A percentile compares a stretch with the other conserved stretches of the same genome.
phyloP scores from a whole-genome alignment of 352 stramenopile species.

The Phytophthora fragariae region DNA sequence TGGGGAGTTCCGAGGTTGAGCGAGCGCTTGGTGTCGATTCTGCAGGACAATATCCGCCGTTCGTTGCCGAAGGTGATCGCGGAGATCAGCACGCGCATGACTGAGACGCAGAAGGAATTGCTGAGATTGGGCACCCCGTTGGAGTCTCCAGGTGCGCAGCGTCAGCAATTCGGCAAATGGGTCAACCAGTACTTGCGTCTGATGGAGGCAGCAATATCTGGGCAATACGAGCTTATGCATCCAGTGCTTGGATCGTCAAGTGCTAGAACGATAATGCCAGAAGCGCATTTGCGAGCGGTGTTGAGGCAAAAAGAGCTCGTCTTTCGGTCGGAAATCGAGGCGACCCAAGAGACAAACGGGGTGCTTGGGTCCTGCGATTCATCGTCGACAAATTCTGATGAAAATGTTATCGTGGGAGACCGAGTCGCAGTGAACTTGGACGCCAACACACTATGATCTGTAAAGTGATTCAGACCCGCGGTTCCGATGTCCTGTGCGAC shows the following conservation, averaged over 20 bases:
- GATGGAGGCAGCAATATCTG: constrained; percentile 4
- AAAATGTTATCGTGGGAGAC: constrained; percentile 25
- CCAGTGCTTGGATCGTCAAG: constrained; percentile 15
- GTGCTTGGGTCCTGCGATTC: constrained; percentile 1
- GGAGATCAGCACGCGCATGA: constrained; percentile 49
- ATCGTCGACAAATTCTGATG: neutral
- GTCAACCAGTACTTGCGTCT: neutral
- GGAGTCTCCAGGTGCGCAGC: constrained; percentile 32
- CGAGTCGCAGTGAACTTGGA: constrained; percentile 19
- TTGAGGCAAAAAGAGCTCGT: constrained; percentile 36
- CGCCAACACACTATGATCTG: constrained; percentile 7
- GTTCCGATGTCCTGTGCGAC: constrained; percentile 27
- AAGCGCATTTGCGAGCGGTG: constrained; percentile 43
- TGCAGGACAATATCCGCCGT: constrained; percentile 29
- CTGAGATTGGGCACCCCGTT: constrained; percentile 31
- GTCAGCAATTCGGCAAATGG: constrained; percentile 42
- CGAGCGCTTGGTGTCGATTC: constrained; percentile 36
- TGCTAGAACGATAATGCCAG: neutral
- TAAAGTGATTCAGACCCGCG: constrained; percentile 22
- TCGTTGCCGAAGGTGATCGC: constrained; percentile 53
- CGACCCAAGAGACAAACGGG: constrained; percentile 1
- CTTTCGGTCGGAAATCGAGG: constrained; percentile 43
- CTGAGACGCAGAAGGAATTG: constrained; percentile 26
- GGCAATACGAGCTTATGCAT: constrained; percentile 37
- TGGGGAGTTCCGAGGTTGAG: constrained; percentile 52